Base-by-base conservation (phyloP, 140 eudicot species). In the Oenanthe javanica region DNA sequence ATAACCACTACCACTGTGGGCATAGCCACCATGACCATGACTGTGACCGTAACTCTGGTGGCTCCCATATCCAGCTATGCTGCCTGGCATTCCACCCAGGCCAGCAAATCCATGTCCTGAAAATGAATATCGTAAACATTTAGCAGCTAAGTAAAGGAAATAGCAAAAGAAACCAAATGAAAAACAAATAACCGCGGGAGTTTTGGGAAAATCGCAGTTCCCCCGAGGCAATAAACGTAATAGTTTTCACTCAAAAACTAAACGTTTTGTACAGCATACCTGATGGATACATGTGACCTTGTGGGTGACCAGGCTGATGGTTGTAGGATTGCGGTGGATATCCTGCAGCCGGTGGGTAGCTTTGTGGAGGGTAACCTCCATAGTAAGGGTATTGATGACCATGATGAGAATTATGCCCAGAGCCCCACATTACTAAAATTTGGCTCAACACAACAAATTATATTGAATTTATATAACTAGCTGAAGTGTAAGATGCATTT, bases 331-430 rank as follows among this genome's bases (percentile, higher is more conserved):
- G 61, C 14, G 43, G 79, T 43, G 79, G 61, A 75, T 75, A 75
- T 48, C 79, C 79, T 0, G 45, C 63, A 21, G 25, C 61, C 19
- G 79, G 79, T 14, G 79, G 79, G 63, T 75, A 49, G 63, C 43
- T 75, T 25, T 75, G 79, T 49, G 63, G 79, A 75, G 79, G 79
- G 63, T 75, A 49, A 23, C 79, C 79, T 75, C 79, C 79, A 51
- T 75, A 25, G 0, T 12, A 13, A 75, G 79, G 79, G 79, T 48
- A 75, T 5, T 31, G 36, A 31, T 75, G 79, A 21, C 79, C 63
- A 14, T 42, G 49, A 42, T 75, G 27, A 75, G 38, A 21, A 75
- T 75, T 75, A 75, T 75, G n/a, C 42, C 79, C 79, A 47, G 61
- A 36, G 31, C 79, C 79, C 79, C 79, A 75, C 79, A 75, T 75